These are phyloP conservation scores for Fusarium sp. DNA, from an alignment of 2,329 filamentous ascomycete genomes.

Conservation along the genomic window DNA sequence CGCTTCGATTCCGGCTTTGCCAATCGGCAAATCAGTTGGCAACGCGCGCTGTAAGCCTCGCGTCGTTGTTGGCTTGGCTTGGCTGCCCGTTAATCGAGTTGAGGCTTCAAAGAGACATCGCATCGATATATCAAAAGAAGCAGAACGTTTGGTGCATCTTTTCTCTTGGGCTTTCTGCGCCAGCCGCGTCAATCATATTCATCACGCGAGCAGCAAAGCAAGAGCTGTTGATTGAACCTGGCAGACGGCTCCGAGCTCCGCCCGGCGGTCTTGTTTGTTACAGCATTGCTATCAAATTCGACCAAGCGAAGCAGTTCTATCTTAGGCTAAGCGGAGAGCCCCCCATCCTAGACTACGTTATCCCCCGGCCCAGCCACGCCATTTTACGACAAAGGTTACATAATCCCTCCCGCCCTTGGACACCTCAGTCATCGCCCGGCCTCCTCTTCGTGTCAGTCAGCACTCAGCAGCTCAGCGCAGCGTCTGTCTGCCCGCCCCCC, in stretches of 20 bases:
- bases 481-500: constrained; percentile 32
- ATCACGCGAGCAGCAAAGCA: constrained; percentile 9
- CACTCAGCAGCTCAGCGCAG: constrained; percentile 9
- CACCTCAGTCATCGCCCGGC: constrained; percentile 23
- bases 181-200: constrained; percentile 10
- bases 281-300: constrained; percentile 7
- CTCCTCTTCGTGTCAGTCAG: constrained; percentile 43
- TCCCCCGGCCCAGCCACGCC: constrained; percentile 44
- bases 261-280: constrained; percentile 8
- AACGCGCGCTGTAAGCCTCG: constrained; percentile 3
- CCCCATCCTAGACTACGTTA: constrained; percentile 6
- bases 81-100: constrained; percentile 1
- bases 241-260: constrained; percentile 26
- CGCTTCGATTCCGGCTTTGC: neutral
- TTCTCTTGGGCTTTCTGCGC: constrained; percentile 3
- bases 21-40: neutral
- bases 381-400: constrained; percentile 45
- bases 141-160: neutral
- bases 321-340: constrained; percentile 26
- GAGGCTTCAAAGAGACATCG: constrained; percentile 22
- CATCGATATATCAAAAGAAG: constrained; percentile 4
- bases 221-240: constrained; percentile 9
- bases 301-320: constrained; percentile 3
- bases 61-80: constrained; percentile 16
- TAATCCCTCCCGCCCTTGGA: constrained; percentile 42